Base-by-base conservation (phyloP, 768 basidiomycete species). In the Trametopsis cervina region DNA sequence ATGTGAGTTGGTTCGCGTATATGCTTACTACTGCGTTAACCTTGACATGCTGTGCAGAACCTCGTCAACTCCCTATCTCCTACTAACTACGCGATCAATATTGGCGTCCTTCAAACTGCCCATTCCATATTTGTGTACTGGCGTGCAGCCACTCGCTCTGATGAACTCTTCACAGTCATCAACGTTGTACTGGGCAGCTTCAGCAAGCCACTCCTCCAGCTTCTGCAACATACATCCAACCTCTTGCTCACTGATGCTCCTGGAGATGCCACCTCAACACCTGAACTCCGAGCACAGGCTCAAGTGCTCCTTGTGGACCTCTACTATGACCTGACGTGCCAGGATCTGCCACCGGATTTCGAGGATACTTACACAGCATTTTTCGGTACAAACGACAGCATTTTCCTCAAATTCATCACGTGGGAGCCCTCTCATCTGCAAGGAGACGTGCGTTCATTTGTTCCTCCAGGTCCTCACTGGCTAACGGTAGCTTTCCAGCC, bases 41-140 rank as follows among this genome's bases (percentile, higher is more conserved):
- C 13, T 17, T 2, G 4, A 35, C 42, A 22, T 20, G 9, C 44
- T 29, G 27, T 41, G 27, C 57, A 96, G 93, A 90, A 93, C 87
- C 81, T 99, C 39, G 88, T 95, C 17, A 63, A 67, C 17, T 91
- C 89, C 27, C 76, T 98, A 12, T 91, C 90, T 2, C 69, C 72
- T 3, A 77, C 83, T 2, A 82, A 95, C 57, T 94, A 90, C 61
- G 81, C 83, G 50, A 64, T 89, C 54, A 98, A 96, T 64, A 72
- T 94, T 20, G 89, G 88, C 41, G 89, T 99, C 7, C 75, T 99
- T 38, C 81, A 96, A 60, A 93, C 93, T 0, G 93, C 93, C 0
- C 96, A 97, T 63, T 94, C 91, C 33, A 97, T 99, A 59, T 98
- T 97, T 70, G 78, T 74, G 37, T 85, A 84, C 40, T 99, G 95